These are phyloP conservation scores for Phanerochaete carnosa DNA, from an alignment of 768 basidiomycete species.

Conservation along the genomic window DNA sequence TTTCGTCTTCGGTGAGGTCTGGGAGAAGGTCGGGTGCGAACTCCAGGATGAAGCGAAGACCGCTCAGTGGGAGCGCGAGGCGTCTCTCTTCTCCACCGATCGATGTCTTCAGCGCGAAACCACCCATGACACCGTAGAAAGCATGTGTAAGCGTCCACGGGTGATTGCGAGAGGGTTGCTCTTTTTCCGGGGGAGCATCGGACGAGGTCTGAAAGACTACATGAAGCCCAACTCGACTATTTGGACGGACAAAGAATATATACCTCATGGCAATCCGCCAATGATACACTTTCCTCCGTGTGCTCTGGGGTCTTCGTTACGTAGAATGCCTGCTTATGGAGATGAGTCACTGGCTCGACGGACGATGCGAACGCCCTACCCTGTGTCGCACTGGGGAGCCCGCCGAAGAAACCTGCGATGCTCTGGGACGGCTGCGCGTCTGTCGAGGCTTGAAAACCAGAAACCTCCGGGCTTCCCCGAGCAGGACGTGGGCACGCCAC, in stretches of 20 bases:
- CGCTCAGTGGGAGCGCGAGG: slow-evolving; percentile 1
- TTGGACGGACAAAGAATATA: neutral
- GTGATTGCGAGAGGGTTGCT: neutral
- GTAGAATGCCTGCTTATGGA: too few relatives aligned
- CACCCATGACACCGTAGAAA: slow-evolving; percentile 27
- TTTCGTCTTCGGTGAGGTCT: slow-evolving; percentile 17
- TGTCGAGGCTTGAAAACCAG: neutral
- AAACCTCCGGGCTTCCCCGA: neutral
- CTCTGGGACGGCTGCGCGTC: neutral
- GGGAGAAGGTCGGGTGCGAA: slow-evolving; percentile 9
- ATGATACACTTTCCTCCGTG: too few relatives aligned
- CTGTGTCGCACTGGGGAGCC: too few relatives aligned
- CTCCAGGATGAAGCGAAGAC: slow-evolving; percentile 5
- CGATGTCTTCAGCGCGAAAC: slow-evolving; percentile 17
- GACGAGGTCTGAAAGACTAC: neutral
- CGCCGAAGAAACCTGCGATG: neutral
- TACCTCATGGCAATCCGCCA: too few relatives aligned
- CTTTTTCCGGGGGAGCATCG: neutral
- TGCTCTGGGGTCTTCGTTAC: too few relatives aligned
- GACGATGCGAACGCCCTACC: too few relatives aligned
- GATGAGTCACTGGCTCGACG: too few relatives aligned
- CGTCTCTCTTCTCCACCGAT: neutral
- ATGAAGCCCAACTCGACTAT: neutral
- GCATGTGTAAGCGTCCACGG: slow-evolving; percentile 22
- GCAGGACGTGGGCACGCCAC: neutral